Base-by-base conservation (phyloP, 148 eudicot species). In the Polygonum aviculare region DNA sequence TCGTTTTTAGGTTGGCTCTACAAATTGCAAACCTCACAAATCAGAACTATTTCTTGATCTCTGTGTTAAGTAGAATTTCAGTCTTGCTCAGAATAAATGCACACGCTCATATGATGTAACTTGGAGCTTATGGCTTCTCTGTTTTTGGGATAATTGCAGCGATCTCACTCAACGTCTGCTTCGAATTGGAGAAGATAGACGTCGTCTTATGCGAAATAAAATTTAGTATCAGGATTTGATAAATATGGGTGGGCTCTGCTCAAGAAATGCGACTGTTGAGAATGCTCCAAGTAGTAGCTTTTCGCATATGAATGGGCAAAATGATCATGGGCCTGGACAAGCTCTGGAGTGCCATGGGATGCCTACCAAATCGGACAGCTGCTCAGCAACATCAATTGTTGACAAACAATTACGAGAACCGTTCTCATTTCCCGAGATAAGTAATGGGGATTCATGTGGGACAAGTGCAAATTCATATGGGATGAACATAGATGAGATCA, bases 201-300 rank as follows among this genome's bases (percentile, higher is more conserved):
- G 11, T 8, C 33, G 36, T 60, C 15, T 8, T 36, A 60, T 60
- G 36, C 11, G 12, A 22, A 60, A 38, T 26, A 12, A 60, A 60
- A 22, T 26, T 10, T 60, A 60, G 69, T 60, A 31, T 10, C 5
- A 26, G 69, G 15, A 10, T 60, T 22, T 8, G 10, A 12, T 31
- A 60, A 80, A 80, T 77, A 95, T 95, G 99, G 99, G 99, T 74
- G 98, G 97, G 76, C 51, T 95, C 78, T 93, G 98, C 84, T 90
- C 99, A 26, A 93, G 81, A 84, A 89, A 88, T 75, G 83, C 97
- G 78, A 89, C 91, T 11, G 88, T 84, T 62, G 94, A 93, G 76
- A 77, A 87, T 84, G 78, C 85, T 57, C 82, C 87, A 39, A 84
- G 79, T 80, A 78, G 81, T 74, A 80, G 77, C 71, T 76, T 84